phyloP scores from a whole-genome alignment of 2,329 filamentous ascomycete genomes.

The Neocucurbitaria cava region DNA sequence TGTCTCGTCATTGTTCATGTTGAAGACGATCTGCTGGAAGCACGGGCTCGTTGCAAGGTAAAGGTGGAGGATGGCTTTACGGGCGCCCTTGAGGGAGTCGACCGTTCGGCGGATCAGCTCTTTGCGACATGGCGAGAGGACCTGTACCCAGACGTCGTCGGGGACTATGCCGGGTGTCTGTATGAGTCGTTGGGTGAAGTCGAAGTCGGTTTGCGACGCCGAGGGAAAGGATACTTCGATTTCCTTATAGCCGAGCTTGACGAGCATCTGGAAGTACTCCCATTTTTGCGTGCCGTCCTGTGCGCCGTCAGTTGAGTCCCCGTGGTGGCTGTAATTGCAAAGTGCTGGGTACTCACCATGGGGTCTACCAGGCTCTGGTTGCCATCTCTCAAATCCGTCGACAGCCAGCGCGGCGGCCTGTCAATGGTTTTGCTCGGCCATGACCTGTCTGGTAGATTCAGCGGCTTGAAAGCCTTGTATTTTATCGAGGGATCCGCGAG shows the following conservation, averaged over 20 bases:
- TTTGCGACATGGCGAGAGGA: conserved; percentile 88
- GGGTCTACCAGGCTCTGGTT: conserved; percentile 94
- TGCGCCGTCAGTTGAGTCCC: not conserved
- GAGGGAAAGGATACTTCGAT: conserved; percentile 97
- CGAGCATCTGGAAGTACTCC: conserved; percentile 93
- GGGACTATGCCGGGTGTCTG: conserved; percentile 83
- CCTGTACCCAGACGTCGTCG: conserved; percentile 90
- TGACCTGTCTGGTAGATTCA: conserved; percentile 74
- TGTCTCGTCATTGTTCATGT: conserved; percentile 81
- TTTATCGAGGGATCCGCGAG: conserved; percentile 79
- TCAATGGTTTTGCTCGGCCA: conserved; percentile 85
- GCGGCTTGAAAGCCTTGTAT: conserved; percentile 73
- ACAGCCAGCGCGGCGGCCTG: conserved; percentile 89
- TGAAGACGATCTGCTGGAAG: conserved; percentile 91
- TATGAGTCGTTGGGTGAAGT: conserved; percentile 87
- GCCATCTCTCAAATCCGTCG: conserved; percentile 86
- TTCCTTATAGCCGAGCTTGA: conserved; percentile 93
- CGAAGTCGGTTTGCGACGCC: conserved; percentile 92
- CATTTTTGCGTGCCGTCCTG: conserved; percentile 95
- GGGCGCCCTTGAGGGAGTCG: conserved; percentile 84
- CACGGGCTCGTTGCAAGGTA: conserved; percentile 97
- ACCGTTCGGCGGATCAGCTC: conserved; percentile 91
- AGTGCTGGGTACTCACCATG: conserved; percentile 71
- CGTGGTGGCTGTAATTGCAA: not conserved
- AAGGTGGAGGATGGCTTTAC: conserved; percentile 93